phyloP scores from a whole-genome alignment of 2,329 filamentous ascomycete species.

The Penicillium carneum region DNA sequence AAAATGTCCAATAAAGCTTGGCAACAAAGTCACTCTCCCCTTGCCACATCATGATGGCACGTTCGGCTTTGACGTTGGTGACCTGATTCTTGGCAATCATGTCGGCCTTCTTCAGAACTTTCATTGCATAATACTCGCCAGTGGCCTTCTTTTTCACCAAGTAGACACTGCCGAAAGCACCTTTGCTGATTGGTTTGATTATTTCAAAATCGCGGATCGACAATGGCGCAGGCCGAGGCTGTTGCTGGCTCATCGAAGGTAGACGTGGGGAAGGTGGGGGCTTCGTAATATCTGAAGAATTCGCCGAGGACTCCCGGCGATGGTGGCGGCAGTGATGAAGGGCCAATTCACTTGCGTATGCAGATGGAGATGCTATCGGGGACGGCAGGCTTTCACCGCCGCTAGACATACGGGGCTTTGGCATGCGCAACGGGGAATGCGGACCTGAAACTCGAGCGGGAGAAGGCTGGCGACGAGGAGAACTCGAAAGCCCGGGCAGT shows the following conservation, averaged over 20 bases:
- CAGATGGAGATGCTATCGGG: conserved; percentile 86
- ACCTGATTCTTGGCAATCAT: conserved; percentile 99
- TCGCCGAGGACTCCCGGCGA: conserved; percentile 87
- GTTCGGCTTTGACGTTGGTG: conserved; percentile 96
- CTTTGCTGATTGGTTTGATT: conserved; percentile 98
- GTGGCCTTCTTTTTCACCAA: conserved; percentile 98
- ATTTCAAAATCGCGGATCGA: conserved; percentile 99
- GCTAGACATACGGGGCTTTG: conserved; percentile 75
- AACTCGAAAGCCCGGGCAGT: conserved; percentile 74
- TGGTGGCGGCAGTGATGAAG: conserved; percentile 69
- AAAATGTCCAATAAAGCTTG: conserved; percentile 99
- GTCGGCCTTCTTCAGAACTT: conserved; percentile 98
- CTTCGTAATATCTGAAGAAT: conserved; percentile 72
- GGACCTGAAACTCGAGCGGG: conserved; percentile 78
- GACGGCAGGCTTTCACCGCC: conserved; percentile 69
- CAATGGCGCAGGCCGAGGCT: conserved; percentile 85
- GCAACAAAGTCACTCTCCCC: conserved; percentile 98
- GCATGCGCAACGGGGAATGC: conserved; percentile 84
- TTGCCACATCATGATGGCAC: conserved; percentile 99
- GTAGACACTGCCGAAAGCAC: conserved; percentile 97
- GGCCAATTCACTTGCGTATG: conserved; percentile 75
- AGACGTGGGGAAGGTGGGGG: conserved; percentile 84
- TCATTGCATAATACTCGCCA: conserved; percentile 97
- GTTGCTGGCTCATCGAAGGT: conserved; percentile 73
- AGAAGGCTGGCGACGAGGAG: conserved; percentile 85